A percentile compares a stretch with the other conserved stretches of the same genome.
These are phyloP conservation scores for Limnomonas spitsbergensis DNA, from an alignment of 139 green algal genomes.

Conservation along the genomic window DNA sequence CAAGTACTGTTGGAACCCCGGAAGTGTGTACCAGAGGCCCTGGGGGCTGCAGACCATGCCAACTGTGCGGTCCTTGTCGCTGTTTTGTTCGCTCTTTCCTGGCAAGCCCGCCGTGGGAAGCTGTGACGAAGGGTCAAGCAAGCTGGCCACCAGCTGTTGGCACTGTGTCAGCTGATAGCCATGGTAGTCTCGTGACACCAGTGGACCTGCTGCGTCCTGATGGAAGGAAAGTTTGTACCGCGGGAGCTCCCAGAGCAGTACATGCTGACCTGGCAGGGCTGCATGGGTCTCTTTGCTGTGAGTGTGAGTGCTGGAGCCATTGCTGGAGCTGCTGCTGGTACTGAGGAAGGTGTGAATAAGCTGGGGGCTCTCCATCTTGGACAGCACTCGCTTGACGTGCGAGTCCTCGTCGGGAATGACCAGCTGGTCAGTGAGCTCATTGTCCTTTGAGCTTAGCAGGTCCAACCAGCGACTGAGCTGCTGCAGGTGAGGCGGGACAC, in stretches of 20 bases:
- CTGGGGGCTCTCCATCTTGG: conserved; percentile 41
- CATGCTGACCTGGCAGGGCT: no score
- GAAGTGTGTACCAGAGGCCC: conserved; percentile 44
- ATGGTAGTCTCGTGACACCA: conserved; percentile 26
- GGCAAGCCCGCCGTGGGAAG: no score
- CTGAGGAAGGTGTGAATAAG: conserved; percentile 45
- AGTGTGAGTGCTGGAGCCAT: no score
- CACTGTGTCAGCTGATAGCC: conserved; percentile 23
- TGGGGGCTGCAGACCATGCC: no score
- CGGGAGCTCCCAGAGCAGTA: conserved; percentile 37
- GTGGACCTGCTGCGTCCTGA: conserved; percentile 5
- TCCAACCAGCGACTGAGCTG: background rate
- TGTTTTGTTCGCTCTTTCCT: no score
- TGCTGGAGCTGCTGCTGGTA: background rate
- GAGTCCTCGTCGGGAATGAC: conserved; percentile 18
- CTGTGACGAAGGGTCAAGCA: no score
- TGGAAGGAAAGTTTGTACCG: conserved; percentile 53
- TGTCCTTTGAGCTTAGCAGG: background rate
- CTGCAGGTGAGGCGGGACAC: background rate
- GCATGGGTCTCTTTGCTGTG: no score
- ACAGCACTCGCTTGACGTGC: conserved; percentile 21
- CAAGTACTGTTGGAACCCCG: conserved; percentile 46
- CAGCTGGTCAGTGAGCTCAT: conserved; percentile 28
- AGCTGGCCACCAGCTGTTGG: background rate
- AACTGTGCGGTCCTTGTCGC: no score